phyloP scores from a whole-genome alignment of 2,329 filamentous ascomycete species.

The Passalora sequoiae region DNA sequence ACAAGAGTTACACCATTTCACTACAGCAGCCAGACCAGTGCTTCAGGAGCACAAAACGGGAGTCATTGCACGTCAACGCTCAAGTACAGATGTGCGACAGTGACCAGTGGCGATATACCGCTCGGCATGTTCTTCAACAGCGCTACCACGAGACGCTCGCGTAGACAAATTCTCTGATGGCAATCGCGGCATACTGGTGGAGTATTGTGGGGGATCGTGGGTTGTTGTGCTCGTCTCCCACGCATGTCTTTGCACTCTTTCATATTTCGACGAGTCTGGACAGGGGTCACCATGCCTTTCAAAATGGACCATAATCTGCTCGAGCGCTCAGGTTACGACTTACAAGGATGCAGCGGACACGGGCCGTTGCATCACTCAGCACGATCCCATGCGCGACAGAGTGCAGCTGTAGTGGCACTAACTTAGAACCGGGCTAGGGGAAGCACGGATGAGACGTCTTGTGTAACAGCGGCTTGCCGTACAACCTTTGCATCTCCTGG shows the following conservation, averaged over 20 bases:
- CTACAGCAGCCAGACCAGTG: constrained; percentile 8
- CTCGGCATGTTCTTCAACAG: neutral
- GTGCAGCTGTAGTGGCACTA: neutral
- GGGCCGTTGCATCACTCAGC: neutral
- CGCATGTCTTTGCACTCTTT: neutral
- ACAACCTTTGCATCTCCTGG: neutral
- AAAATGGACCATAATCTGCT: no score
- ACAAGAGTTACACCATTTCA: constrained; percentile 14
- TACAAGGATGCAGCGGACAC: constrained; percentile 1
- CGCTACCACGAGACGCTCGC: no score
- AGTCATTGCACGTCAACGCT: constrained; percentile 14
- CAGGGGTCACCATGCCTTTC: no score
- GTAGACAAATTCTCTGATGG: neutral
- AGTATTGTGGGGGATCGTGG: no score
- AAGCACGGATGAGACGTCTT: constrained; percentile 2
- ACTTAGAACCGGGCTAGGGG: constrained; percentile 2
- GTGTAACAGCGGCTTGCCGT: neutral
- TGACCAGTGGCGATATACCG: neutral
- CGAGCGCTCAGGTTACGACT: constrained; percentile 1
- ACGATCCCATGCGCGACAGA: neutral
- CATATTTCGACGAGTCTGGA: neutral
- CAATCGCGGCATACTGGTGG: neutral
- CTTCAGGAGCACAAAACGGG: constrained; percentile 9
- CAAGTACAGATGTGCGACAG: constrained; percentile 11
- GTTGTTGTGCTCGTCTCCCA: no score